These are phyloP conservation scores for Ustilago trichophora DNA, from an alignment of 1,284 basidiomycete species.

Conservation along the genomic window DNA sequence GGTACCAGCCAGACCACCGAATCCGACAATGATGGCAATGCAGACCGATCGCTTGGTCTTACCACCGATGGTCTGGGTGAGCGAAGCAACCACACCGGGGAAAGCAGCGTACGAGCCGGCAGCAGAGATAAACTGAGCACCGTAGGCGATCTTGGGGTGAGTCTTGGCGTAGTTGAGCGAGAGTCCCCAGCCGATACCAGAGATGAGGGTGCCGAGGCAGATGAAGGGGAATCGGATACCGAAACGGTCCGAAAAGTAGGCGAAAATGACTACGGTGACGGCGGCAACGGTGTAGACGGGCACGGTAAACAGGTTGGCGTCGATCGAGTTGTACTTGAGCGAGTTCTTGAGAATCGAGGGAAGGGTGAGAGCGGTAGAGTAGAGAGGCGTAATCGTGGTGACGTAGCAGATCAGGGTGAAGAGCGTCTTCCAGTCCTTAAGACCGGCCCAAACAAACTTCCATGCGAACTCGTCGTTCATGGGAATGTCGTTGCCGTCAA, in stretches of 20 bases:
- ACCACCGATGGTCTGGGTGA: constrained; percentile 49
- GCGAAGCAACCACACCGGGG: constrained; percentile 49
- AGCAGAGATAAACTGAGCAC: constrained; percentile 53
- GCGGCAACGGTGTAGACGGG: constrained; percentile 68
- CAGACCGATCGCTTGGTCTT: constrained; percentile 54
- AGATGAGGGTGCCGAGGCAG: constrained; percentile 42
- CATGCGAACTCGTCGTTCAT: constrained; percentile 57
- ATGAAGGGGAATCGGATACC: constrained; percentile 47
- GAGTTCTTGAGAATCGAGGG: constrained; percentile 55
- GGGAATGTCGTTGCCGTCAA: constrained; percentile 53
- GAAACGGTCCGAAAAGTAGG: constrained; percentile 45
- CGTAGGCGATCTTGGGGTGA: constrained; percentile 48
- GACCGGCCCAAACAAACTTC: constrained; percentile 51
- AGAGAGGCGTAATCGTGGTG: constrained; percentile 53
- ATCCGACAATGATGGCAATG: constrained; percentile 54
- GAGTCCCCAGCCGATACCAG: constrained; percentile 53
- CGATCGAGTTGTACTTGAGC: constrained; percentile 52
- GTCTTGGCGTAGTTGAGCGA: constrained; percentile 28
- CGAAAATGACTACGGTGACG: constrained; percentile 59
- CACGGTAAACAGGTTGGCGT: constrained; percentile 67
- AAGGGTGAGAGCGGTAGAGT: constrained; percentile 55
- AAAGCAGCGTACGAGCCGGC: constrained; percentile 53
- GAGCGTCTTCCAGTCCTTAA: constrained; percentile 58
- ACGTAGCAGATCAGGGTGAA: constrained; percentile 57
- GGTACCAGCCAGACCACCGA: constrained; percentile 52